Evolutionary conservation across 495 filamentous ascomycete species (phyloP), one percentile per base, ranked within the genome.

Genomic region (Penicillium chermesinum): DNA sequence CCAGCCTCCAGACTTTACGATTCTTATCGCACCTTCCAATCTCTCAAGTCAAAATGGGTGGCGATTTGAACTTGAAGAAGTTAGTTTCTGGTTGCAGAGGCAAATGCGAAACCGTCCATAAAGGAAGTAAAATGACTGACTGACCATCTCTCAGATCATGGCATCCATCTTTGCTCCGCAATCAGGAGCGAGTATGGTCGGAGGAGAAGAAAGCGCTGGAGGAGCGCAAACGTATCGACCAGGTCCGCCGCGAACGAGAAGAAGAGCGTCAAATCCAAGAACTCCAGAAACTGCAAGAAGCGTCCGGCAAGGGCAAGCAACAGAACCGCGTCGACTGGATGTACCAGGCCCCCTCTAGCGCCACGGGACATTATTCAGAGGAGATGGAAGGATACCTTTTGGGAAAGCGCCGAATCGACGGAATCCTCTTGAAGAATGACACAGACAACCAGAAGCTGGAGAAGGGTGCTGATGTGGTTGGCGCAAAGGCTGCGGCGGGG

Each of bases 51-150:
- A 20, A 14, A 45, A 91, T 91, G 87, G 60, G 86, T 72, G 86
- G 87, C 57, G 89, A 95, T 74, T 73, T 96, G 61, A 95, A 96
- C 57, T 72, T 95, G 57, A 99, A 99, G 73, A 99, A 99, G 77
- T 73, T 50, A 55, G 62, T 50, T 34, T 12, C n/a, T 41, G n/a
- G n/a, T n/a, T n/a, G n/a, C n/a, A n/a, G n/a, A n/a, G n/a, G n/a
- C n/a, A n/a, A n/a, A n/a, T n/a, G n/a, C n/a, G n/a, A n/a, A n/a
- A n/a, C n/a, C 13, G 18, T 35, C 12, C 35, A 37, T 32, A 1
- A 21, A 7, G 20, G 21, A 3, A 25, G 37, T 37, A 8, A 38
- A 37, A 7, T 43, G 40, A 48, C 58, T 57, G 53, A 61, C 44
- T 30, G 10, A 30, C 30, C 19, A 2, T 22, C 19, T 40, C 32